phyloP scores from a whole-genome alignment of 148 eudicot genomes.

The Camellia granthamiana region DNA sequence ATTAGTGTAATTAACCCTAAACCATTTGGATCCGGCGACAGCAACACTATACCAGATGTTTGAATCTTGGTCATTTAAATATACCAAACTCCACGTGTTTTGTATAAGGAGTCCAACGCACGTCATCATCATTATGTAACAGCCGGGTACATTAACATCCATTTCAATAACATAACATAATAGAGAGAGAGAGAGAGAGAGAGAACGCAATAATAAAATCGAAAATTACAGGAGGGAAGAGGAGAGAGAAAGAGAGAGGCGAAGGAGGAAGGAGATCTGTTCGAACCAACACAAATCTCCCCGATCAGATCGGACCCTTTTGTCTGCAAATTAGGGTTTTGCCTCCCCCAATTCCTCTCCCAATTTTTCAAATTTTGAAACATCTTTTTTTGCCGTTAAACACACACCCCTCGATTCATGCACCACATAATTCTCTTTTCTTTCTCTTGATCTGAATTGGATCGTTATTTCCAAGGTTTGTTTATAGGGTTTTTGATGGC shows the following conservation, averaged over 20 bases:
- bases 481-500: background rate
- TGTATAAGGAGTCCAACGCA: no score
- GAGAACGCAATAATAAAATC: background rate
- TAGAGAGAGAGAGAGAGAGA: background rate
- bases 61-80: no score
- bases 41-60: no score
- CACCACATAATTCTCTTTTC: background rate
- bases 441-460: conserved; percentile 12
- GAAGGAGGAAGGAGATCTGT: conserved; percentile 4
- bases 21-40: no score
- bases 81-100: no score
- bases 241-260: background rate
- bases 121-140: no score
- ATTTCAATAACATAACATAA: no score
- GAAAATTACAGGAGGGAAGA: background rate
- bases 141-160: no score
- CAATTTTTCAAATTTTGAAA: background rate
- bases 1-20: no score
- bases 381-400: background rate
- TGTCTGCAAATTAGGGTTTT: conserved; percentile 11
- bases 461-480: background rate
- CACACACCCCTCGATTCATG: background rate
- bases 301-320: conserved; percentile 12
- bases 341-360: background rate
- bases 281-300: conserved; percentile 1